Evolutionary conservation across 2,329 filamentous ascomycete species (phyloP), one percentile per base, ranked within the genome.

Genomic region (Dothistroma pini): DNA sequence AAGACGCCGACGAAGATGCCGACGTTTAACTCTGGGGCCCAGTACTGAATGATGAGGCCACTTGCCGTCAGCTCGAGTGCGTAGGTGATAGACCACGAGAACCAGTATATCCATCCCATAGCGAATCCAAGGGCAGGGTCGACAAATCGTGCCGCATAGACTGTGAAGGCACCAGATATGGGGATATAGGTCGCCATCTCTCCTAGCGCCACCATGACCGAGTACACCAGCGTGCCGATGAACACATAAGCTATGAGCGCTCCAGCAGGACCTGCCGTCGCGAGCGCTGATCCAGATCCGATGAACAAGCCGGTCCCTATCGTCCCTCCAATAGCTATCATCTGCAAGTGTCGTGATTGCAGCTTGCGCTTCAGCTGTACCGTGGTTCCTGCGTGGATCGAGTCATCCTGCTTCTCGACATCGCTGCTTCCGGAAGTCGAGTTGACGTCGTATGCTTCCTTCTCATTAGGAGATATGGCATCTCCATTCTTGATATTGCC

Each of bases 141-240:
- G 19, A 81, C 75, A 63, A 79, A 80, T 41, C 79, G 77, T 31
- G 75, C 73, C 60, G 74, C 74, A 72, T 82, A 81, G 69, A 81
- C 70, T 61, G 79, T 76, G 78, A 84, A 81, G 60, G 81, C 77
- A 68, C 82, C 81, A 31, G 83, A 77, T 63, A 86, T 73, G 3
- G 85, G 83, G 56, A 88, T 80, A 77, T 84, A 87, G 34, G 85
- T 81, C 22, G 84, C 83, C 77, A 88, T 83, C 73, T 85, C 83
- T 21, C 80, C 80, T 29, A 79, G 74, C 0, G 72, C 76, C 53
- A 80, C 81, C 58, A 87, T 81, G 68, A 79, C 72, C 35, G 72
- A 72, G 62, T 75, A 76, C 51, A 83, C 72, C 65, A 82, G 62
- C 21, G 80, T 73, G 44, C 77, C 75, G 56, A 82, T 75, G 58